Conservation (phyloP, 768 basidiomycete genomes). For the Rhodotorula taiwanensis region DNA sequence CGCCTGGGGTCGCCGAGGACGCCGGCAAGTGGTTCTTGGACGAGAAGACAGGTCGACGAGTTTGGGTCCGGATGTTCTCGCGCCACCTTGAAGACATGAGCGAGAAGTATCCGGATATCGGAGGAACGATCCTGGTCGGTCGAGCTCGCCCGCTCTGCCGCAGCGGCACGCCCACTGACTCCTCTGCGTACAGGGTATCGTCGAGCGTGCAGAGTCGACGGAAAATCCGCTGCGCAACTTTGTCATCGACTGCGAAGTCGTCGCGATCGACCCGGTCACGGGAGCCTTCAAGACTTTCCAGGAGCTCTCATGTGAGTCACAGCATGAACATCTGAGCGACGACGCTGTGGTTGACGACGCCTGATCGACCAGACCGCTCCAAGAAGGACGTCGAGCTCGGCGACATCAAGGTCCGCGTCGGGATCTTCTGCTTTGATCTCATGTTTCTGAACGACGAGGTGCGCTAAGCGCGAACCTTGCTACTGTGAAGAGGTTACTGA, state of each 20-base stretch:
- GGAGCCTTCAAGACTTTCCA: slow-evolving; percentile 72
- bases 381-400: slow-evolving; percentile 70
- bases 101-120: slow-evolving; percentile 52
- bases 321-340: background rate
- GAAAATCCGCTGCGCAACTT: slow-evolving; percentile 51
- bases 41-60: slow-evolving; percentile 43
- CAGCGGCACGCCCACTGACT: background rate
- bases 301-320: slow-evolving; percentile 57
- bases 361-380: slow-evolving; percentile 49
- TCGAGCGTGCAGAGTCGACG: background rate
- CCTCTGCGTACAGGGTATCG: background rate
- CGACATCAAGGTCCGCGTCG: slow-evolving; percentile 69
- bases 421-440: slow-evolving; percentile 81
- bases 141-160: background rate
- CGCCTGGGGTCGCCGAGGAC: slow-evolving; percentile 62
- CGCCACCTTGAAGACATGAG: slow-evolving; percentile 87
- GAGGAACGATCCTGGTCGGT: slow-evolving; percentile 24
- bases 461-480: too few species aligned
- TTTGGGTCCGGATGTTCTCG: slow-evolving; percentile 66
- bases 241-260: slow-evolving; percentile 72
- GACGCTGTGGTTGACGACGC: background rate
- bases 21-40: slow-evolving; percentile 16
- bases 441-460: slow-evolving; percentile 79
- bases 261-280: slow-evolving; percentile 63
- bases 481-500: too few species aligned